Conservation (phyloP, 495 filamentous ascomycete species). For the Peziza echinospora region DNA sequence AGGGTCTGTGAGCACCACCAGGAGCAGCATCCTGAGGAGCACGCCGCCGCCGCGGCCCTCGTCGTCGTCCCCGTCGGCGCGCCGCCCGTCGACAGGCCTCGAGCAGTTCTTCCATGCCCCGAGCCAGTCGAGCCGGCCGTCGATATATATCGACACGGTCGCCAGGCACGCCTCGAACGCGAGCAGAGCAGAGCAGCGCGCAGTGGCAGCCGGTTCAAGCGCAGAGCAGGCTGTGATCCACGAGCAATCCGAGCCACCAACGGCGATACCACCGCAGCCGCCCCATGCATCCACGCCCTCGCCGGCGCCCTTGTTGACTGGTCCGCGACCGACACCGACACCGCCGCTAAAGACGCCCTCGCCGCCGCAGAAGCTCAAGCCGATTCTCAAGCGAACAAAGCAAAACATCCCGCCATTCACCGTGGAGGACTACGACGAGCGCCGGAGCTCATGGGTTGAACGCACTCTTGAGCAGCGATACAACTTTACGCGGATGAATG, state of each 20-base stretch:
- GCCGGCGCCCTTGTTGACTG: background rate
- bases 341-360: background rate
- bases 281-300: background rate
- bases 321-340: background rate
- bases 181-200: background rate
- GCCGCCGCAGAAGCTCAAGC: too few species aligned
- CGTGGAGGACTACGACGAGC: slow-evolving; percentile 13
- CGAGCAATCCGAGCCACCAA: background rate
- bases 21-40: too few species aligned
- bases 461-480: slow-evolving; percentile 3
- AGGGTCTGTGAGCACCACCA: background rate
- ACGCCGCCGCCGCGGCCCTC: too few species aligned
- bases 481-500: slow-evolving; percentile 11
- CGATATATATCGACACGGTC: background rate
- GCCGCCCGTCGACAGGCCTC: background rate
- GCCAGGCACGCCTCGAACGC: background rate
- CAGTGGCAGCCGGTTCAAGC: background rate
- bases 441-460: slow-evolving; percentile 16
- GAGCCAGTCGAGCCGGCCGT: background rate
- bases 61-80: too few species aligned
- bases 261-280: background rate
- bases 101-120: background rate
- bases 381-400: background rate
- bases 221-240: too few species aligned
- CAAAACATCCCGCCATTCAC: slow-evolving; percentile 10